Evolutionary conservation across 768 basidiomycete species (phyloP), one percentile per base, ranked within the genome.

Genomic region (Cystofilobasidium macerans): DNA sequence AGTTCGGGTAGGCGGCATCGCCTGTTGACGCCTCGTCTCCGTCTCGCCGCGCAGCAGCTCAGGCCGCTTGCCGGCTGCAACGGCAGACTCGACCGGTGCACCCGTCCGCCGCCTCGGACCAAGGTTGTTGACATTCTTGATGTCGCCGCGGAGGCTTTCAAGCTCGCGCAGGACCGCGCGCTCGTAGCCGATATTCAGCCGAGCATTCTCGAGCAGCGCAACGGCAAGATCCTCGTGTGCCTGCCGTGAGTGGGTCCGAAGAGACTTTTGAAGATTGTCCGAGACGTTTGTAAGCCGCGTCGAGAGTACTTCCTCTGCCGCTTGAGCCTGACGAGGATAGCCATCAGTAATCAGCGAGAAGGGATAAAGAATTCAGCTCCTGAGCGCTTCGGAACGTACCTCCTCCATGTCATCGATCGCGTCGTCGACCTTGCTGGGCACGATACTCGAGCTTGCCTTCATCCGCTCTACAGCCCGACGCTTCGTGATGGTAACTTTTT

Each of bases 371-470:
- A 43, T 71, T 18, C 69, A 69, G 47, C 56, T n/a, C n/a, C n/a
- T n/a, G n/a, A n/a, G n/a, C n/a, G n/a, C n/a, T n/a, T n/a, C n/a
- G n/a, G 26, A 32, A 62, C 62, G 32, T 20, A 89, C 90, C 85
- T 93, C 92, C 76, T 93, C 88, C 75, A 93, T 82, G 61, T 94
- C 92, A 73, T 92, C 89, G 69, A 94, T 73, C 1, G 92, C 90
- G 71, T 93, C 90, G 73, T 91, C 89, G 20, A 92, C 90, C 48
- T 84, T 84, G 65, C 89, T 87, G 24, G 88, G 82, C 36, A 76
- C 83, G 66, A 94, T 97, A 69, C 85, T 74, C 8, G 73, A 73
- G 56, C 73, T 74, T 2, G 74, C 75, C 54, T 76, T 76, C 33
- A 77, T 67, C 24, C 76, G 65, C 61, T 77, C 95, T 62, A 98